phyloP scores from a whole-genome alignment of 768 basidiomycete genomes.

The Termitomyces sp. region DNA sequence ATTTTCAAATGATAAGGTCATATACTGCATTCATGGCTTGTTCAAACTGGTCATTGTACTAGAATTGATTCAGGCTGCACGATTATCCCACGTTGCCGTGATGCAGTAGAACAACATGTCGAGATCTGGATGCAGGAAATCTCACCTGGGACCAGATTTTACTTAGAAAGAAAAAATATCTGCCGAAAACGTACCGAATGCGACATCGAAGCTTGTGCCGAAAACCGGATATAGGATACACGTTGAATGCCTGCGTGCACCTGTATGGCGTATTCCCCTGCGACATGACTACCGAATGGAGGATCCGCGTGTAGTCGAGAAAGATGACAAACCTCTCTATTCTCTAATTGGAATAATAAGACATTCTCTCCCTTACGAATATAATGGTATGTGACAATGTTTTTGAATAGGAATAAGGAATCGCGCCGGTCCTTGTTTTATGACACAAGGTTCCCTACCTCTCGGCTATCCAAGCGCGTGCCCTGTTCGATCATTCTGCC shows the following conservation, averaged over 20 bases:
- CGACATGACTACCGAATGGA: constrained; percentile 50
- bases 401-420: constrained; percentile 14
- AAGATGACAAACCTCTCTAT: constrained; percentile 22
- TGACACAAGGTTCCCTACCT: constrained; percentile 32
- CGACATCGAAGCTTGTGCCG: constrained; percentile 57
- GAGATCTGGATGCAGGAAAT: constrained; percentile 6
- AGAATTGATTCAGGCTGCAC: constrained; percentile 1
- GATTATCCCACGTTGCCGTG: constrained; percentile 8
- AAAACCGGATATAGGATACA: constrained; percentile 63
- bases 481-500: constrained; percentile 63
- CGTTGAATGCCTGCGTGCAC: constrained; percentile 46
- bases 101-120: constrained; percentile 4
- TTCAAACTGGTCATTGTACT: constrained; percentile 4
- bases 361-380: constrained; percentile 8
- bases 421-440: constrained; percentile 18
- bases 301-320: constrained; percentile 15
- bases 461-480: constrained; percentile 52
- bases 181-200: constrained; percentile 55
- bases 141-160: not conserved
- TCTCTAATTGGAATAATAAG: constrained; percentile 19
- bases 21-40: not conserved
- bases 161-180: constrained; percentile 27
- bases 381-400: constrained; percentile 8
- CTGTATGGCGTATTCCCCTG: constrained; percentile 43
- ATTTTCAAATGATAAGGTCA: constrained; percentile 4